phyloP scores from a whole-genome alignment of 2,329 filamentous ascomycete genomes.

The Xylaria digitata region DNA sequence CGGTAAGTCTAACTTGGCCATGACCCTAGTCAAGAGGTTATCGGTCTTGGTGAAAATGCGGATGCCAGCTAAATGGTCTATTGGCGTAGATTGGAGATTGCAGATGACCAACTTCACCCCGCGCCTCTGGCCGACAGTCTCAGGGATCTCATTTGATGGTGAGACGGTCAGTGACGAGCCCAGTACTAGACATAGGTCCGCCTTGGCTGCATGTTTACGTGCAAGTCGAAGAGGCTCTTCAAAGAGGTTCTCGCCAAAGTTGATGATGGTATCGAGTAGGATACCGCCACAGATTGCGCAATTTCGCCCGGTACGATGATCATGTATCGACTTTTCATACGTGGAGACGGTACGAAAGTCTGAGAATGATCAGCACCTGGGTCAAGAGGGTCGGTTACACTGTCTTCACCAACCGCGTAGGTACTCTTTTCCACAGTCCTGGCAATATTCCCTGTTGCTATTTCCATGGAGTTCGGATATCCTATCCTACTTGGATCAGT shows the following conservation, averaged over 20 bases:
- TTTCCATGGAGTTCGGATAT: conserved; percentile 62
- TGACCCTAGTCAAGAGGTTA: conserved; percentile 54
- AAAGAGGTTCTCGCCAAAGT: conserved; percentile 56
- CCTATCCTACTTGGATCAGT: conserved; percentile 47
- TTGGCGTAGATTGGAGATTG: conserved; percentile 58
- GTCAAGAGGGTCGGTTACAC: not conserved
- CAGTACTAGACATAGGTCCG: conserved; percentile 60
- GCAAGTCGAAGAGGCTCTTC: conserved; percentile 51
- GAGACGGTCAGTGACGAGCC: conserved; percentile 59
- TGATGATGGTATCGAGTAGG: conserved; percentile 59
- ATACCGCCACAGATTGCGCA: conserved; percentile 54
- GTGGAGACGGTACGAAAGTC: conserved; percentile 59
- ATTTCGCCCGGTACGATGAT: conserved; percentile 60
- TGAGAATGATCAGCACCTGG: conserved; percentile 36
- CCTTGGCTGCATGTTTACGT: conserved; percentile 52
- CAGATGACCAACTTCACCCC: conserved; percentile 56
- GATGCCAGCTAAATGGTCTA: conserved; percentile 52
- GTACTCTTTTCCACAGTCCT: conserved; percentile 58
- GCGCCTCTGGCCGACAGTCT: conserved; percentile 48
- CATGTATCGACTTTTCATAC: conserved; percentile 56
- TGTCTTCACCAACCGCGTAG: conserved; percentile 52
- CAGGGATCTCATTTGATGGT: conserved; percentile 57
- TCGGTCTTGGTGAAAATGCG: conserved; percentile 54
- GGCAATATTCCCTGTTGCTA: conserved; percentile 58
- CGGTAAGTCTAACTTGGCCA: conserved; percentile 52